Conservation (phyloP, 2,329 filamentous ascomycete species). For the Grosmannia clavigera region DNA sequence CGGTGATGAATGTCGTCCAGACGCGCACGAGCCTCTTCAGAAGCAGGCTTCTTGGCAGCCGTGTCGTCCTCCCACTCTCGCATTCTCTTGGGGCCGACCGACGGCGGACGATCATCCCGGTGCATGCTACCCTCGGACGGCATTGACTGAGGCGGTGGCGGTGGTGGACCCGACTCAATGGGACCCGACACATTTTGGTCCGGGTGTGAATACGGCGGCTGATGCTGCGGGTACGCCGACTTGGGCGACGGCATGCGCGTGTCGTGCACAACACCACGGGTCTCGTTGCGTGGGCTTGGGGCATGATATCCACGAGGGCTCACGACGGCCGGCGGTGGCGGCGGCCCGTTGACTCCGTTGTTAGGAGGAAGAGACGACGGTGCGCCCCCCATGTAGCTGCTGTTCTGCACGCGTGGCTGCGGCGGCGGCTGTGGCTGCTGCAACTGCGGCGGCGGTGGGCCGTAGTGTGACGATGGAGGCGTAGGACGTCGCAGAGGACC, state of each 20-base stretch:
- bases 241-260: slow-evolving; percentile 86
- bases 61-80: slow-evolving; percentile 88
- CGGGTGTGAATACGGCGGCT: slow-evolving; percentile 55
- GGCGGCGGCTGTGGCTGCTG: slow-evolving; percentile 27
- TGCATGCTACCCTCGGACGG: slow-evolving; percentile 57
- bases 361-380: slow-evolving; percentile 30
- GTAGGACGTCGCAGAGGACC: slow-evolving; percentile 35
- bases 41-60: slow-evolving; percentile 71
- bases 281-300: slow-evolving; percentile 72
- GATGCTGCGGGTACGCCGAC: slow-evolving; percentile 70
- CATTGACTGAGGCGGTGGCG: slow-evolving; percentile 38
- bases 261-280: slow-evolving; percentile 70
- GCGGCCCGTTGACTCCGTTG: slow-evolving; percentile 30
- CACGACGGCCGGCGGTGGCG: slow-evolving; percentile 34
- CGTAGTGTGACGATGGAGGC: slow-evolving; percentile 40
- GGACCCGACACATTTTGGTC: slow-evolving; percentile 61
- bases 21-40: slow-evolving; percentile 75
- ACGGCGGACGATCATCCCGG: slow-evolving; percentile 62
- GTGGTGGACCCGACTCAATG: slow-evolving; percentile 39
- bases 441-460: slow-evolving; percentile 37
- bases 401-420: slow-evolving; percentile 46
- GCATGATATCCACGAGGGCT: slow-evolving; percentile 55
- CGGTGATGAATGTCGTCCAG: slow-evolving; percentile 76
- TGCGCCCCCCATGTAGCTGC: slow-evolving; percentile 42
- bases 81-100: slow-evolving; percentile 69